Base-by-base conservation (phyloP, 352 stramenopile genomes). In the Lagenidium giganteum region DNA sequence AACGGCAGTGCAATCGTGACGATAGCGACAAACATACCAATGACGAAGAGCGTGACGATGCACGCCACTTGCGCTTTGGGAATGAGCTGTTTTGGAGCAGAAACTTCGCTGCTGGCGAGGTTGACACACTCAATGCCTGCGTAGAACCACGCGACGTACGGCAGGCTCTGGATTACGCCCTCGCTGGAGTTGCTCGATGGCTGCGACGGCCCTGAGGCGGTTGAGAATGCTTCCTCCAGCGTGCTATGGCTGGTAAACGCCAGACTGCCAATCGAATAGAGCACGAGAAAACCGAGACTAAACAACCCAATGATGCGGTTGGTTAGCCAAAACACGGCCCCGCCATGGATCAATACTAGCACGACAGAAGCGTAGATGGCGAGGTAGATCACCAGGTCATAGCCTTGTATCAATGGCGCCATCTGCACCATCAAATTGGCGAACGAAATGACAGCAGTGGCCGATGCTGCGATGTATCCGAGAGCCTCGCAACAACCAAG, bases 401-500 rank as follows among this genome's bases (percentile, higher is more conserved):
- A 59, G 18, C 25, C 35, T 14, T 18, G 8, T 27, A 47, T 29
- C 5, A 2, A 6, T 24, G 53, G 34, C 12, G 31, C 21, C n/a
- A 48, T 31, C n/a, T 18, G 14, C 30, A 49, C 22, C 16, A 60
- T 8, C 24, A 64, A 44, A 4, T 45, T 16, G 11, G 22, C 30
- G 14, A 64, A 21, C 20, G 31, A 21, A 3, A 60, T 34, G 21
- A 55, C 26, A 7, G 23, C 28, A 16, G 33, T 60, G 11, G 50
- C 28, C 13, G 51, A 42, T 12, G 35, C 46, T 7, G 38, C 28
- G 12, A 64, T 56, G 36, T 64, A 67, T 30, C 56, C 33, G n/a
- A 64, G 29, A 7, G 44, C 40, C 39, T 68, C 42, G 31, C 32
- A 61, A 30, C 59, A 64, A 12, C 59, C 59, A 14, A 68, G 24